Base-by-base conservation (phyloP, 805 yeast genomes). In the Deakozyma indianensis region DNA sequence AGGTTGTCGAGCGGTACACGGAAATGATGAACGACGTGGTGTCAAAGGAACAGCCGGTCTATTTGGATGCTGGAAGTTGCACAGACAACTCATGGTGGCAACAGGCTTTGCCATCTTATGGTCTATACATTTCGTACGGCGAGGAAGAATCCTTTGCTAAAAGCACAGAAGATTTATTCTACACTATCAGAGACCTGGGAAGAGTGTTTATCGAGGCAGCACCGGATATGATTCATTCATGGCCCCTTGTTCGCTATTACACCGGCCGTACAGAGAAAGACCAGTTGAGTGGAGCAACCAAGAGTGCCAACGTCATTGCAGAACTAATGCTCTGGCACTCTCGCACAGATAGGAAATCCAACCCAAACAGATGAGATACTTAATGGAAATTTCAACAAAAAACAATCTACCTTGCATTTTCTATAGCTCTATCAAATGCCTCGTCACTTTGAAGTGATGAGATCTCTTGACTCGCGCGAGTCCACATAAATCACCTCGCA, bases 401-500 rank as follows among this genome's bases (percentile, higher is more conserved):
- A n/a, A n/a, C n/a, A n/a, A n/a, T n/a, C n/a, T n/a, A n/a, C n/a
- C n/a, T n/a, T n/a, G n/a, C n/a, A n/a, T n/a, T n/a, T n/a, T n/a
- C n/a, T n/a, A n/a, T n/a, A n/a, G n/a, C n/a, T n/a, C n/a, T n/a
- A n/a, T n/a, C n/a, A n/a, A n/a, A n/a, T n/a, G n/a, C n/a, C n/a
- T n/a, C n/a, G n/a, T n/a, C n/a, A n/a, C n/a, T n/a, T n/a, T n/a
- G n/a, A n/a, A n/a, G n/a, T n/a, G n/a, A n/a, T n/a, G n/a, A n/a
- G n/a, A n/a, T n/a, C n/a, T n/a, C n/a, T n/a, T n/a, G n/a, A n/a
- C n/a, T 44, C 45, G 47, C 62, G 64, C 20, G 75, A 71, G 55
- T 74, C 70, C 43, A 87, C 78, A 59, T 83, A 87, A 38, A 75
- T 61, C 42, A 81, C 80, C 25, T 73, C 71, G 42, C 68, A 60